Percentiles rank a stretch among this genome's conserved stretches.
Conservation (phyloP, 2,329 filamentous ascomycete species). For the Hymenoscyphus fraxineus region DNA sequence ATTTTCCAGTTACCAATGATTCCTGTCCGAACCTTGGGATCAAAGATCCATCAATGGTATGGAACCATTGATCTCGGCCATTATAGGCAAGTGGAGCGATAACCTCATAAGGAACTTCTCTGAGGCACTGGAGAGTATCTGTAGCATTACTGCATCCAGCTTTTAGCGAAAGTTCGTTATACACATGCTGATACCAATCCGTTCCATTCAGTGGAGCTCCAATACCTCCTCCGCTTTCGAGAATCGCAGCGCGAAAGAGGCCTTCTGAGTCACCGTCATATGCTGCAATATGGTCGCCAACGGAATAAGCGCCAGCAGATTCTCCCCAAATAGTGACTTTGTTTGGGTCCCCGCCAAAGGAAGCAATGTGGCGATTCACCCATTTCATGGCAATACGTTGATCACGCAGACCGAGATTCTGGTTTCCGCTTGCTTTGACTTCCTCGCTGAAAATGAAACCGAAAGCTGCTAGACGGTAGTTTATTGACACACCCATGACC, state of each 20-base stretch:
- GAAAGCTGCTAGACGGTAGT: constrained; percentile 30
- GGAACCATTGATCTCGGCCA: background rate
- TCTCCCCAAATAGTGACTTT: constrained; percentile 29
- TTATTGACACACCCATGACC: constrained; percentile 40
- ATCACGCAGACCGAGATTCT: constrained; percentile 53
- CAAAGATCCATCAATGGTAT: background rate
- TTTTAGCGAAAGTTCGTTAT: background rate
- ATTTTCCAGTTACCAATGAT: background rate
- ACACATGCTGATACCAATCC: background rate
- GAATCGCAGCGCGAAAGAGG: constrained; percentile 16
- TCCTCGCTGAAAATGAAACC: constrained; percentile 21
- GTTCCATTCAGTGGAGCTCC: constrained; percentile 1
- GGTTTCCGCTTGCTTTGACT: constrained; percentile 40
- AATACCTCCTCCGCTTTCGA: constrained; percentile 17
- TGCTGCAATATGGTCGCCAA: constrained; percentile 17
- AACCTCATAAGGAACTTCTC: background rate
- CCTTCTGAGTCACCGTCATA: constrained; percentile 4
- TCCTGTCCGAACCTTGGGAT: background rate
- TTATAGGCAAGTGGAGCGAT: background rate
- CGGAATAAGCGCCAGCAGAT: constrained; percentile 16
- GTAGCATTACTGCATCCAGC: background rate
- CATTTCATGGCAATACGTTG: constrained; percentile 54
- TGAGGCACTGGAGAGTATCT: background rate
- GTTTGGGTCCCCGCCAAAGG: constrained; percentile 40
- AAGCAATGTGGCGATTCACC: constrained; percentile 53